phyloP scores from a whole-genome alignment of 2,329 filamentous ascomycete species.

The Diaporthe ilicicola region DNA sequence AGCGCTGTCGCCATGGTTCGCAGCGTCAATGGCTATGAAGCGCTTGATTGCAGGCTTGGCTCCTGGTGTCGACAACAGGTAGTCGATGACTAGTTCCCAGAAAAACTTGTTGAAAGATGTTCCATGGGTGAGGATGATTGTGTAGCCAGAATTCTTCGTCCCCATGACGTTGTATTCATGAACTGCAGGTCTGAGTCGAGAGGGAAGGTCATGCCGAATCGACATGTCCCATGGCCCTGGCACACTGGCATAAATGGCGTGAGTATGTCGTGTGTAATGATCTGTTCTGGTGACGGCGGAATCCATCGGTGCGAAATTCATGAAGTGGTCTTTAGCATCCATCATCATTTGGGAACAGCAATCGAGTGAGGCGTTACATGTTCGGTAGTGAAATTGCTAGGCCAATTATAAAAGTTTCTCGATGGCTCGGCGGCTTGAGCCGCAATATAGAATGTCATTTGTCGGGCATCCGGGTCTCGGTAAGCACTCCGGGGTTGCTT shows the following conservation, averaged over 20 bases:
- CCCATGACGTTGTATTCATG: slow-evolving; percentile 23
- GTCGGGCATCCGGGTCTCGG: not conserved
- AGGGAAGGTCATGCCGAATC: not conserved
- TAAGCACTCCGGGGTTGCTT: not conserved
- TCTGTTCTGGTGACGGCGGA: not conserved
- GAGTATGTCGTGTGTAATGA: slow-evolving; percentile 1
- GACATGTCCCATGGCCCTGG: not conserved
- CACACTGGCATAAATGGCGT: slow-evolving; percentile 13
- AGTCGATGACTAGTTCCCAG: slow-evolving; percentile 22
- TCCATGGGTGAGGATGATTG: slow-evolving; percentile 27
- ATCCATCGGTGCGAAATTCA: not conserved
- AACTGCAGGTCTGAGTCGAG: slow-evolving; percentile 14
- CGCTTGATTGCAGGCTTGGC: not conserved
- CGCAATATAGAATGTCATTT: not conserved
- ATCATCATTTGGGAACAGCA: not conserved
- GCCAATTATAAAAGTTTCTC: not conserved
- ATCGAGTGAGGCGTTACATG: not conserved
- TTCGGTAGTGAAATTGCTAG: not conserved
- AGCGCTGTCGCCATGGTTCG: slow-evolving; percentile 30
- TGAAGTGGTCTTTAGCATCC: not conserved
- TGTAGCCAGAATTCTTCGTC: not conserved
- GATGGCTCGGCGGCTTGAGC: not conserved
- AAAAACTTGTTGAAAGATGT: slow-evolving; percentile 30
- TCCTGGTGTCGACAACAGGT: not conserved
- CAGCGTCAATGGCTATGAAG: slow-evolving; percentile 27